These are phyloP conservation scores for Xylariaceae sp. DNA, from an alignment of 2,329 filamentous ascomycete genomes.

Conservation along the genomic window DNA sequence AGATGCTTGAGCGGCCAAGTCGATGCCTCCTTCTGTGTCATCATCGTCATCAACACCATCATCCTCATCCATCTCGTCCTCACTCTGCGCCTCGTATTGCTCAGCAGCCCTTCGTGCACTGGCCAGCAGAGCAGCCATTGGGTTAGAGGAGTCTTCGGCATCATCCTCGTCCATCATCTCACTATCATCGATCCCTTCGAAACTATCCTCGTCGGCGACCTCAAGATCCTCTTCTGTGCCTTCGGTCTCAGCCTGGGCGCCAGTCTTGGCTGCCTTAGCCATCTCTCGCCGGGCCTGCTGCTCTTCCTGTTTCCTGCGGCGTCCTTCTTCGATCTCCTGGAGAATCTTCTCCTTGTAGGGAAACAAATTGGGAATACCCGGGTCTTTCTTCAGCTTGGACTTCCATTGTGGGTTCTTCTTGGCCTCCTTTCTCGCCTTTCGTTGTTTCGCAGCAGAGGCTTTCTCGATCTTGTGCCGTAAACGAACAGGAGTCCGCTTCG, in stretches of 20 bases:
- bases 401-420: constrained; percentile 99
- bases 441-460: constrained; percentile 82
- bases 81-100: constrained; percentile 65
- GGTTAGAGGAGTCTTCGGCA: constrained; percentile 69
- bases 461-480: constrained; percentile 96
- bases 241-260: constrained; percentile 43
- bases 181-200: constrained; percentile 45
- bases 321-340: constrained; percentile 88
- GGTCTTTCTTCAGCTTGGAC: constrained; percentile 93
- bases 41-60: constrained; percentile 45
- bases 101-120: constrained; percentile 75
- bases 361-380: constrained; percentile 94
- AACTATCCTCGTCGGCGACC: constrained; percentile 43
- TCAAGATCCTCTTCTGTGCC: constrained; percentile 42
- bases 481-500: constrained; percentile 85
- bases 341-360: constrained; percentile 96
- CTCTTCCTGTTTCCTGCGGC: constrained; percentile 76
- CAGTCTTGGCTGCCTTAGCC: constrained; percentile 62
- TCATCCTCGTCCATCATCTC: constrained; percentile 55
- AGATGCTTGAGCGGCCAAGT: constrained; percentile 49
- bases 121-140: constrained; percentile 86
- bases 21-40: constrained; percentile 44
- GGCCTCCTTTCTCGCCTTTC: constrained; percentile 79
- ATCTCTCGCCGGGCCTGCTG: constrained; percentile 65
- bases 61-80: constrained; percentile 56